Conservation (phyloP, 2,329 filamentous ascomycete species). For the Niveomyces coronatus region DNA sequence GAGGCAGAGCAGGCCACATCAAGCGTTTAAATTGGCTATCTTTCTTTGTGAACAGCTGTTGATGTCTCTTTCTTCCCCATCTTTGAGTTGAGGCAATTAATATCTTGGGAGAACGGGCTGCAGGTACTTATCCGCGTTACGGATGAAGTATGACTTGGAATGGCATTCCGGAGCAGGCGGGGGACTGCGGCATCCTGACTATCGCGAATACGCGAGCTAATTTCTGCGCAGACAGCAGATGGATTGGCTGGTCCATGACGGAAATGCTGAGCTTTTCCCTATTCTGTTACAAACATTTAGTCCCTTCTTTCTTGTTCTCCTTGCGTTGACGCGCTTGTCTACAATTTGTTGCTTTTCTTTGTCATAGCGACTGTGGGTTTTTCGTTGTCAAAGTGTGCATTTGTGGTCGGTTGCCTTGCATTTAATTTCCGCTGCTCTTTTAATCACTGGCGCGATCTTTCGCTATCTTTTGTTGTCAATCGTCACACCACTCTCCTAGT, state of each 20-base stretch:
- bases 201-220: constrained; percentile 30
- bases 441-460: constrained; percentile 9
- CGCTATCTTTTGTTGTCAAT: constrained; percentile 3
- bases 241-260: constrained; percentile 43
- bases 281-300: constrained; percentile 13
- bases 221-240: constrained; percentile 31
- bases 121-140: constrained; percentile 11
- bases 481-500: constrained; percentile 18
- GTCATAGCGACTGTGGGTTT: constrained; percentile 7
- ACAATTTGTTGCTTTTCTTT: constrained; percentile 28
- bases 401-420: constrained; percentile 9
- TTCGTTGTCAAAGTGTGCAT: constrained; percentile 10
- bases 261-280: constrained; percentile 25
- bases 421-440: constrained; percentile 6
- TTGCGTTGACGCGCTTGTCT: constrained; percentile 24
- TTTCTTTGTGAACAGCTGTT: constrained; percentile 10
- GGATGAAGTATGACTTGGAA: constrained; percentile 7
- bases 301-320: constrained; percentile 31
- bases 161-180: constrained; percentile 14
- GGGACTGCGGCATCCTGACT: constrained; percentile 21
- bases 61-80: constrained; percentile 13
- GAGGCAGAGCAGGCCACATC: constrained; percentile 25
- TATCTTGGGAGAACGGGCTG: constrained; percentile 9
- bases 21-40: constrained; percentile 6
- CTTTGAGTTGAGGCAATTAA: constrained; percentile 6